phyloP scores from a whole-genome alignment of 106 monocot genomes.

The Narthecium ossifragum region DNA sequence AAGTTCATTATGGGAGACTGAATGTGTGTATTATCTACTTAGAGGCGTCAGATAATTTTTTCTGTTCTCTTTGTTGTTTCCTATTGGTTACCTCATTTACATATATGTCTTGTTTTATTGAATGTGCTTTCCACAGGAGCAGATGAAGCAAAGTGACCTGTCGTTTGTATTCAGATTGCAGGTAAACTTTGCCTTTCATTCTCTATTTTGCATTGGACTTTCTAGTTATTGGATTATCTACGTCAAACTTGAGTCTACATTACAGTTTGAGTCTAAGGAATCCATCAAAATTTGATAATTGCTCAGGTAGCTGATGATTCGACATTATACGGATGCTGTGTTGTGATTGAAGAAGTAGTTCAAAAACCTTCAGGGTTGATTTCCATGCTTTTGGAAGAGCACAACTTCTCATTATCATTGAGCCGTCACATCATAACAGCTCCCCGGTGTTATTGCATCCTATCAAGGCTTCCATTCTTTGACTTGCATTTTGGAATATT shows the following conservation, averaged over 20 bases:
- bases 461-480: slow-evolving; percentile 96
- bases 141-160: slow-evolving; percentile 80
- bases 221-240: not conserved
- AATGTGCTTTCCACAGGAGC: slow-evolving; percentile 57
- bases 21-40: too few species aligned
- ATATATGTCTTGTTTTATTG: not conserved
- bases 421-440: slow-evolving; percentile 83
- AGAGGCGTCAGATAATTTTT: too few species aligned
- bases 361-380: slow-evolving; percentile 88
- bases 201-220: not conserved
- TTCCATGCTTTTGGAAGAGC: slow-evolving; percentile 62
- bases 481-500: slow-evolving; percentile 91
- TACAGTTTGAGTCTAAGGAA: not conserved
- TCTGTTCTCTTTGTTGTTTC: too few species aligned
- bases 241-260: too few species aligned
- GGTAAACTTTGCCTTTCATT: slow-evolving; percentile 24
- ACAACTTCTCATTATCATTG: slow-evolving; percentile 26
- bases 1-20: too few species aligned
- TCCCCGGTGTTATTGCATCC: slow-evolving; percentile 90
- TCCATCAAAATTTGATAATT: slow-evolving; percentile 4
- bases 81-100: too few species aligned
- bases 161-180: slow-evolving; percentile 99
- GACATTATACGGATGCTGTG: slow-evolving; percentile 94
- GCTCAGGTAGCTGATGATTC: slow-evolving; percentile 91
- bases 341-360: slow-evolving; percentile 91